Conservation (phyloP, 768 basidiomycete species). For the Suillus hirtellus region DNA sequence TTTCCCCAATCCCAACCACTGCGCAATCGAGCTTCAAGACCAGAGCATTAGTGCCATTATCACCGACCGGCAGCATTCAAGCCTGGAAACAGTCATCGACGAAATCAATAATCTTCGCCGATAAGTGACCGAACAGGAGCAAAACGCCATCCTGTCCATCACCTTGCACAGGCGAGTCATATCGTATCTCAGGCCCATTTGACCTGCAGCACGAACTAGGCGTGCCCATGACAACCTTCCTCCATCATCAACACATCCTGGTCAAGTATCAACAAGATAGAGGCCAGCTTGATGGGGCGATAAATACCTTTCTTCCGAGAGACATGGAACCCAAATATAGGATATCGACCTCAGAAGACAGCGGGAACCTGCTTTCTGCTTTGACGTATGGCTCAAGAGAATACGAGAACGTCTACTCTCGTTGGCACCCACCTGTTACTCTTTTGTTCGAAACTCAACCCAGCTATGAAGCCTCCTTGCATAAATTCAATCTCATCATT, state of each 20-base stretch:
- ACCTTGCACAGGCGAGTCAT: conserved; percentile 20
- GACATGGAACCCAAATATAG: too few relatives aligned
- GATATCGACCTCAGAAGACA: too few relatives aligned
- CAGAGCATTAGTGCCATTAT: neutral
- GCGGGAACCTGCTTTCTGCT: too few relatives aligned
- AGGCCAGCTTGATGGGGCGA: conserved; percentile 25
- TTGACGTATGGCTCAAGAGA: neutral
- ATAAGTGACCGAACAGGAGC: conserved; percentile 17
- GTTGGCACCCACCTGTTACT: neutral
- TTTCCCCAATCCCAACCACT: neutral
- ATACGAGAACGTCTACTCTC: neutral
- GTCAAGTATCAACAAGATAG: too few relatives aligned
- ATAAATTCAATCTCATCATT: conserved; percentile 5
- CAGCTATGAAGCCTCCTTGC: conserved; percentile 13
- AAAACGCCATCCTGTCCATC: neutral
- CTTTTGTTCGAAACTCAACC: too few relatives aligned
- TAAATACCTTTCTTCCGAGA: too few relatives aligned
- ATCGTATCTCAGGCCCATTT: conserved; percentile 31
- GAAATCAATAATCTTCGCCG: conserved; percentile 12
- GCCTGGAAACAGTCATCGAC: conserved; percentile 14
- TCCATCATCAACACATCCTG: too few relatives aligned
- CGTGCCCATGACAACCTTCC: conserved; percentile 15
- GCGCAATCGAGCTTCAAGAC: neutral
- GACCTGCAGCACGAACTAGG: too few relatives aligned
- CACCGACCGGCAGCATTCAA: neutral